Evolutionary conservation across 177 flowering plant species (phyloP).

Genomic region (Tripterygium wilfordii): DNA sequence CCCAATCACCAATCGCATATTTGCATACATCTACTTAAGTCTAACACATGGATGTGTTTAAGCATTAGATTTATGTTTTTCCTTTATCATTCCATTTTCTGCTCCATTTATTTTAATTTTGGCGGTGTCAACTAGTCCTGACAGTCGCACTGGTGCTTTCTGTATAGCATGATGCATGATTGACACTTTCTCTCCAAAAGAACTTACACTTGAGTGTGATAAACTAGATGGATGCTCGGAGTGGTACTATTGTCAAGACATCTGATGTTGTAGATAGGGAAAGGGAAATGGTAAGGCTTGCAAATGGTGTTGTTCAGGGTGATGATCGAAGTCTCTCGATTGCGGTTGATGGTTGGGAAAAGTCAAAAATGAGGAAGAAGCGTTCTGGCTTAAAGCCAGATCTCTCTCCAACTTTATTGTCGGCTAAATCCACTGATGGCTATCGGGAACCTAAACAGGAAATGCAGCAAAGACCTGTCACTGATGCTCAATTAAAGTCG

Average conservation of each 20-base stretch:
- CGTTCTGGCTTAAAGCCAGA: conserved; percentile 81
- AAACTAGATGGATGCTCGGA: conserved; percentile 59
- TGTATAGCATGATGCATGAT: too few species aligned
- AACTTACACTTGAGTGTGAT: too few species aligned
- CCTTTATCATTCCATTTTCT: too few species aligned
- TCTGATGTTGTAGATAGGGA: conserved; percentile 52
- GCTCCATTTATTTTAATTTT: too few species aligned
- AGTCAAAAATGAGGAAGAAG: conserved; percentile 80
- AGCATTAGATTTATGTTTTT: too few species aligned
- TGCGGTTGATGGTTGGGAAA: conserved; percentile 81
- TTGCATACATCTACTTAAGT: too few species aligned
- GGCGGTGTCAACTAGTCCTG: too few species aligned
- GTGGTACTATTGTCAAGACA: conserved; percentile 41
- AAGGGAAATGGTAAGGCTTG: conserved; percentile 46
- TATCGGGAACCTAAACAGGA: conserved; percentile 64
- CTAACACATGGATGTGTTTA: too few species aligned
- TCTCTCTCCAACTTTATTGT: conserved; percentile 29
- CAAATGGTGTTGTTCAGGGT: conserved; percentile 45
- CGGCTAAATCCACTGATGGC: conserved; percentile 46
- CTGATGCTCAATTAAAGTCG: conserved; percentile 55
- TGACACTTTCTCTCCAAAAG: too few species aligned
- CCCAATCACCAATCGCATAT: too few species aligned
- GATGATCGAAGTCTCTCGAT: conserved; percentile 49
- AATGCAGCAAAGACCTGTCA: conserved; percentile 46
- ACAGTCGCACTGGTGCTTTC: too few species aligned